Conservation (phyloP, 2,329 filamentous ascomycete species). For the Beauveria sp. region DNA sequence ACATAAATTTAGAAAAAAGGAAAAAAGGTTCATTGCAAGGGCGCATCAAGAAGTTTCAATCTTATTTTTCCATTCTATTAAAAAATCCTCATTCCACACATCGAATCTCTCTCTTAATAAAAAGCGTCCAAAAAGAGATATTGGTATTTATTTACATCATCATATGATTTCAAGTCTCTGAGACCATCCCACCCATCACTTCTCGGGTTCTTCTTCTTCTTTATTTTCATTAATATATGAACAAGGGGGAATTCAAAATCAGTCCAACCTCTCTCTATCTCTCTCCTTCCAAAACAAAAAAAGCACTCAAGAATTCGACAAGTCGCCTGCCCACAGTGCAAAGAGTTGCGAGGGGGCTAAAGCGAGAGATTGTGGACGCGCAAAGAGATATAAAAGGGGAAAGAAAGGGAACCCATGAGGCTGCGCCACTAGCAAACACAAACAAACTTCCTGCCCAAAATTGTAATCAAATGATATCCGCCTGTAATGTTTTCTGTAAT, state of each 20-base stretch:
- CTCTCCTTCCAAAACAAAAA: too few relatives aligned
- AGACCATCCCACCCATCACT: neutral
- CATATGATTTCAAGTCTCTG: neutral
- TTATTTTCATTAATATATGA: neutral
- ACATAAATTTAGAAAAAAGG: neutral
- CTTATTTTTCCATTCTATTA: neutral
- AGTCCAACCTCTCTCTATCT: neutral
- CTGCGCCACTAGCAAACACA: neutral
- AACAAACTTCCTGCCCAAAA: neutral
- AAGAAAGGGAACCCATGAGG: neutral
- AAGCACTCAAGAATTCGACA: neutral
- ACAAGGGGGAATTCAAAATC: neutral
- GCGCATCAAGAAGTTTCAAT: neutral
- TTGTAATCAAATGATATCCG: neutral
- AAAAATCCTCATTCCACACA: too few relatives aligned
- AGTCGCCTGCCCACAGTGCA: neutral
- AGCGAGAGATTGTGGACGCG: neutral
- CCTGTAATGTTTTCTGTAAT: neutral
- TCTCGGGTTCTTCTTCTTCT: neutral
- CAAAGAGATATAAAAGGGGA: neutral
- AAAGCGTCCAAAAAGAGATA: neutral
- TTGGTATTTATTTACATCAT: constrained; percentile 1
- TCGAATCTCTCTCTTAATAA: neutral
- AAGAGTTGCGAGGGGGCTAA: neutral
- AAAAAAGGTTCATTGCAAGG: neutral